These are phyloP conservation scores for Pichia cactophila DNA, from an alignment of 1,139 yeast species.

Conservation along the genomic window DNA sequence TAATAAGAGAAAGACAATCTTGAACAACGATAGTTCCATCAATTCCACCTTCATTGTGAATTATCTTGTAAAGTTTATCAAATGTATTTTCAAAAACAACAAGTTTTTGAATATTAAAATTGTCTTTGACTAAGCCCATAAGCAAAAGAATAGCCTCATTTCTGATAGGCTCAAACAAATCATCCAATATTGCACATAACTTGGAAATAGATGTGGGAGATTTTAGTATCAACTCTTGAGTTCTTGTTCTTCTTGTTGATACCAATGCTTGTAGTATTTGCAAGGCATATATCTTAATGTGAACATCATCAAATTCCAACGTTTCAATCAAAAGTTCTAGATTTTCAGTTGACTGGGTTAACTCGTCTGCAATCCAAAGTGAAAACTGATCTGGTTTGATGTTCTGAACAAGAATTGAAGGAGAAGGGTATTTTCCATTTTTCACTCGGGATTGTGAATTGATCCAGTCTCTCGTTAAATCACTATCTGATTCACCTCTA, in stretches of 20 bases:
- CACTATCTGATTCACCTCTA: slow-evolving; percentile 44
- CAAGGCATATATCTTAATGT: slow-evolving; percentile 68
- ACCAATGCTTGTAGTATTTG: slow-evolving; percentile 82
- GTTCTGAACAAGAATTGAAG: slow-evolving; percentile 54
- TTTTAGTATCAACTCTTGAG: slow-evolving; percentile 66
- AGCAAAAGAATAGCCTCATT: slow-evolving; percentile 81
- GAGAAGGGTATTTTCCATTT: slow-evolving; percentile 79
- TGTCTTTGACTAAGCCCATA: slow-evolving; percentile 74
- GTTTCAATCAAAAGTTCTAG: slow-evolving; percentile 40
- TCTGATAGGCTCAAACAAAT: slow-evolving; percentile 78
- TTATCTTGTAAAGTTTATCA: slow-evolving; percentile 68
- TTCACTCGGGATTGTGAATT: slow-evolving; percentile 71
- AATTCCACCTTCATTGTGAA: slow-evolving; percentile 83
- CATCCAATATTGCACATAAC: slow-evolving; percentile 62
- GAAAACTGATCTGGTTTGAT: slow-evolving; percentile 72
- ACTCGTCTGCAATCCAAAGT: slow-evolving; percentile 90
- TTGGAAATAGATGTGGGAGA: slow-evolving; percentile 78
- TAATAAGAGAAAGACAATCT: slow-evolving; percentile 73
- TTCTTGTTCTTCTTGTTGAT: slow-evolving; percentile 63
- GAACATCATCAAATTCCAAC: slow-evolving; percentile 56
- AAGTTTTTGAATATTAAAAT: slow-evolving; percentile 80
- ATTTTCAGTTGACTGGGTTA: slow-evolving; percentile 61
- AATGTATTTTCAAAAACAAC: slow-evolving; percentile 94
- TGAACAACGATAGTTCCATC: slow-evolving; percentile 87
- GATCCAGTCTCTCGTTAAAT: slow-evolving; percentile 59